Evolutionary conservation across 306 rosid species (phyloP).

Genomic region (Albizia julibrissin): DNA sequence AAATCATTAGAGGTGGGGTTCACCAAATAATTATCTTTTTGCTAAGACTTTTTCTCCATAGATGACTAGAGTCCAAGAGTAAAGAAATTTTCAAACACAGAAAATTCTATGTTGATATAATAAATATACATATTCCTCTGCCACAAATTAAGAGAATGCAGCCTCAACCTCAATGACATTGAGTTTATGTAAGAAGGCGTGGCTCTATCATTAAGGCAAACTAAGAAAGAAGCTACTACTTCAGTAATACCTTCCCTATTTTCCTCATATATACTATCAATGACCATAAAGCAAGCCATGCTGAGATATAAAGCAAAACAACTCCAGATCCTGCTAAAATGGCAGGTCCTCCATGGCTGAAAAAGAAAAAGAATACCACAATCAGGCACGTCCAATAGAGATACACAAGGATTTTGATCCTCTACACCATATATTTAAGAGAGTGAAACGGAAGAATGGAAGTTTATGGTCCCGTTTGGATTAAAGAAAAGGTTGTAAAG

Average conservation of each 20-base stretch:
- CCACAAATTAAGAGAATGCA: conserved; percentile 28
- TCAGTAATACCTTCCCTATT: conserved; percentile 79
- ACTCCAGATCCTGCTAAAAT: conserved; percentile 72
- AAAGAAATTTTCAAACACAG: conserved; percentile 12
- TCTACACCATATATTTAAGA: not conserved
- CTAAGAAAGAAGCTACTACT: conserved; percentile 44
- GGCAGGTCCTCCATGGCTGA: conserved; percentile 81
- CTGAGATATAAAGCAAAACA: conserved; percentile 83
- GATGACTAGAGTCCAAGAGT: conserved; percentile 9
- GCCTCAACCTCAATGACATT: conserved; percentile 25
- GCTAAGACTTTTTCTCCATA: not conserved
- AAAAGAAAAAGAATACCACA: conserved; percentile 10
- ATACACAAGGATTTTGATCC: not conserved
- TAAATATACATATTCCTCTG: conserved; percentile 32
- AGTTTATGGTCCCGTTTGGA: not conserved
- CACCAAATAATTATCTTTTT: not conserved
- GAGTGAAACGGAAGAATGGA: not conserved
- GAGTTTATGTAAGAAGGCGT: not conserved
- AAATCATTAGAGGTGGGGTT: not conserved
- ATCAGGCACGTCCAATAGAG: conserved; percentile 31
- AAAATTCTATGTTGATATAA: conserved; percentile 8
- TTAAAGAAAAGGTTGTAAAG: no score
- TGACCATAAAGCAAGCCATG: conserved; percentile 98
- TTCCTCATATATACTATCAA: conserved; percentile 78
- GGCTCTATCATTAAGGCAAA: not conserved